A percentile compares a stretch with the other conserved stretches of the same genome.
Conservation (phyloP, 257 asterid species). For the Solanum chmielewskii region DNA sequence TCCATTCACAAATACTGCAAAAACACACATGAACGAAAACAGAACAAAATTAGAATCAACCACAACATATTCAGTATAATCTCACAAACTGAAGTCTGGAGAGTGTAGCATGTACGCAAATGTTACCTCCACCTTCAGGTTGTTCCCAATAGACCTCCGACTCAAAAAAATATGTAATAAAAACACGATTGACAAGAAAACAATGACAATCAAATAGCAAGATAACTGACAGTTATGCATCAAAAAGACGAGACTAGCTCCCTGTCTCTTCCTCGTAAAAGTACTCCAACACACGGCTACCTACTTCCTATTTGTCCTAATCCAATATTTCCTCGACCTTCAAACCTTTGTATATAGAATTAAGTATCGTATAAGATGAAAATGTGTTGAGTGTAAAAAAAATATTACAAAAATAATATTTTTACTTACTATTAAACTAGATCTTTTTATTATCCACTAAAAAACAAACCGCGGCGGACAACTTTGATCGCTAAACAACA, state of each 20-base stretch:
- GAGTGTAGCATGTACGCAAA: not conserved
- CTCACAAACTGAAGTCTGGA: rapidly evolving
- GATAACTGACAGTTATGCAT: not conserved
- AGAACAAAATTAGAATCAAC: not conserved
- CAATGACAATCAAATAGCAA: not conserved
- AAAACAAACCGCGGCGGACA: not conserved
- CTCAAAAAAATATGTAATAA: not conserved
- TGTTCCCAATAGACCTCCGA: not conserved
- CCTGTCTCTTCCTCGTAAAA: not conserved
- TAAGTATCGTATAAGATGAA: not conserved
- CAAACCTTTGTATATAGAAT: not conserved
- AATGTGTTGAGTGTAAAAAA: not conserved
- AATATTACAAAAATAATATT: not conserved
- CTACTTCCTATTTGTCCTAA: not conserved
- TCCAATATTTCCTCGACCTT: not conserved
- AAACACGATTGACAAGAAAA: not conserved
- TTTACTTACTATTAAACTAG: not conserved
- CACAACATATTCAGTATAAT: not conserved
- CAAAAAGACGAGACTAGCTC: not conserved
- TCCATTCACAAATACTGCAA: conserved; percentile 1
- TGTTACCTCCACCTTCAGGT: not conserved
- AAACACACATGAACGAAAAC: not conserved
- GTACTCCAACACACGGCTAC: not conserved
- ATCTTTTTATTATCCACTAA: not conserved
- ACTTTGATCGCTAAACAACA: not conserved